Conservation (phyloP, 2,329 filamentous ascomycete genomes). For the Monosporascus sp. region DNA sequence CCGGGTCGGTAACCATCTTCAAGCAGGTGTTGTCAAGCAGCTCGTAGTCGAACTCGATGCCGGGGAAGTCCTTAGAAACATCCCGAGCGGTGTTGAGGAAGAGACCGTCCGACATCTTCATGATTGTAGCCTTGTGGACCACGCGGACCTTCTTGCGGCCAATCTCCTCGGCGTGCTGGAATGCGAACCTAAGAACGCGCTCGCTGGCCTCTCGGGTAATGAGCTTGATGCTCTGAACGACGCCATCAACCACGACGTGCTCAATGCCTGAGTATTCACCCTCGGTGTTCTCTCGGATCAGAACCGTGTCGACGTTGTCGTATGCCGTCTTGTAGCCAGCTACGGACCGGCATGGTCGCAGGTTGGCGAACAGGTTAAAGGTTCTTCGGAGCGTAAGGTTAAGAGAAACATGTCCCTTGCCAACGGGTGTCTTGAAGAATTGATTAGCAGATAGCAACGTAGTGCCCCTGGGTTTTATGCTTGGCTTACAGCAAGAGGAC, state of each 20-base stretch:
- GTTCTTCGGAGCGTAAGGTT: conserved; percentile 98
- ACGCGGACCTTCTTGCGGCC: conserved; percentile 95
- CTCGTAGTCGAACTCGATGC: conserved; percentile 95
- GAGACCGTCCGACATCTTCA: conserved; percentile 99
- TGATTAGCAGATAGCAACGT: conserved; percentile 8
- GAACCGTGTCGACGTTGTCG: conserved; percentile 91
- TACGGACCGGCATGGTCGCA: conserved; percentile 95
- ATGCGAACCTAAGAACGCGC: conserved; percentile 93
- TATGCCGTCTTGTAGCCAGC: conserved; percentile 98
- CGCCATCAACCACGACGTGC: conserved; percentile 94
- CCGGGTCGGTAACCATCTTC: conserved; percentile 95
- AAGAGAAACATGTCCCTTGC: conserved; percentile 98
- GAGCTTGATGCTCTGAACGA: conserved; percentile 99
- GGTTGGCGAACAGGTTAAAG: conserved; percentile 99
- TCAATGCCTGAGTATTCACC: conserved; percentile 99
- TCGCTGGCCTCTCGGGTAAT: conserved; percentile 94
- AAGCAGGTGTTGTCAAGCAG: conserved; percentile 98
- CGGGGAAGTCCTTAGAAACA: conserved; percentile 90
- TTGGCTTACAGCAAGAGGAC: conserved; percentile 78
- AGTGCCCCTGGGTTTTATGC: background rate
- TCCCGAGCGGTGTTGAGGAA: conserved; percentile 85
- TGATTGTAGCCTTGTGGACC: conserved; percentile 99
- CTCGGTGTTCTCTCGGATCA: conserved; percentile 99
- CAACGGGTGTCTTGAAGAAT: conserved; percentile 70
- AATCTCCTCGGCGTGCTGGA: conserved; percentile 93